Evolutionary conservation across 1,284 basidiomycete genomes (phyloP), one percentile per base, ranked within the genome.

Genomic region (Fomes fomentarius): DNA sequence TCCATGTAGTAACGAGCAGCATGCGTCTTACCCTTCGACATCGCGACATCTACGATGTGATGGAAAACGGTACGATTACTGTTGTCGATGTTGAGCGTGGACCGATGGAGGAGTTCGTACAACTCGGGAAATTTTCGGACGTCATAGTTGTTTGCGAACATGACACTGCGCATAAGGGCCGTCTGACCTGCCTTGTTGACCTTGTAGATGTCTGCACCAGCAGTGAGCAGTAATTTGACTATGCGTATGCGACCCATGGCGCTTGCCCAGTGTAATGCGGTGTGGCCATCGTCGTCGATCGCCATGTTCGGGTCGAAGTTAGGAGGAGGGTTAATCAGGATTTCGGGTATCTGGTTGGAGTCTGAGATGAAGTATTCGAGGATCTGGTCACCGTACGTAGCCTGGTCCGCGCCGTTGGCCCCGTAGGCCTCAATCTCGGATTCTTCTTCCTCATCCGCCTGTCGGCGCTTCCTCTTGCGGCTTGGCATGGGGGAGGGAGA

Each of bases 71-170:
- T 99, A 15, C 97, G 92, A 70, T 99, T 98, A 70, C 89, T 91
- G 69, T 96, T 92, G 78, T 99, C 97, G 72, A 99, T 99, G 72
- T 99, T 99, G 64, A 99, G 89, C 1, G 96, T 98, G 21, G 95
- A 97, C 15, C 95, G 90, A 69, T 99, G 96, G 22, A 99, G 76
- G 7, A 98, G 84, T 71, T 99, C 96, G 73, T 98, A 99, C 19
- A 99, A 79, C 70, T 99, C 96, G 2, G 95, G 94, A 67, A 99
- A 99, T 73, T 99, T 99, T 66, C 97, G 93, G 50, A 99, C 89
- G 73, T 99, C 97, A 70, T 99, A 99, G 73, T 99, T 99, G 76
- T 99, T 99, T 56, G 94, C 94, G 72, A 99, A 99, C 97, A 99
- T 99, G 67, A 98, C 97, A 62, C 90, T 92, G 21, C 97, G 92